phyloP scores from a whole-genome alignment of 257 asterid species.

The Scutellaria barbata region DNA sequence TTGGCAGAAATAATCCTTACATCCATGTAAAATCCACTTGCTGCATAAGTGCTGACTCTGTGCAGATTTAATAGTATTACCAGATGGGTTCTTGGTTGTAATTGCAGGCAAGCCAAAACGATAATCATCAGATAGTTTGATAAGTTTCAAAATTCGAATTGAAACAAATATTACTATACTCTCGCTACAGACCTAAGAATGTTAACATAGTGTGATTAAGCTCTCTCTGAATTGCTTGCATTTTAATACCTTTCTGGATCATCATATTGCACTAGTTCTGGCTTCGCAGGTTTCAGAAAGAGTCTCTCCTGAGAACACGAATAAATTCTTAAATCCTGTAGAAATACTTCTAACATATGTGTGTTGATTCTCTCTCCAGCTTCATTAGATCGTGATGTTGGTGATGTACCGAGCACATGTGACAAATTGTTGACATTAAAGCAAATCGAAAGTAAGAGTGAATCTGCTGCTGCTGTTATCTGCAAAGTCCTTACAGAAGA shows the following conservation, averaged over 20 bases:
- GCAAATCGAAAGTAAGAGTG: conserved; percentile 41
- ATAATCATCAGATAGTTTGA: not conserved
- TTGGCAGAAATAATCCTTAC: not conserved
- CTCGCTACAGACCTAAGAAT: not conserved
- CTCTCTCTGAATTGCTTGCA: not conserved
- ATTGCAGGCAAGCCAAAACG: not conserved
- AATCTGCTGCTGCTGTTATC: conserved; percentile 56
- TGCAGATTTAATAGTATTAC: not conserved
- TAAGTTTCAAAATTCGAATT: not conserved
- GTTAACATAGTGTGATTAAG: not conserved
- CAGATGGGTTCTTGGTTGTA: too few relatives aligned
- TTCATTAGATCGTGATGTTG: conserved; percentile 34
- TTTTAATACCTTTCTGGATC: conserved; percentile 1
- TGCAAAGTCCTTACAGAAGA: conserved; percentile 41
- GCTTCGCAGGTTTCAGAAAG: not conserved
- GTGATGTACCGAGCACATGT: conserved; percentile 14
- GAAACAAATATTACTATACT: not conserved
- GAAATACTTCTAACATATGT: not conserved
- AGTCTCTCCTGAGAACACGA: too few relatives aligned
- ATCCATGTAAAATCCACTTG: not conserved
- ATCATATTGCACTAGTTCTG: not conserved
- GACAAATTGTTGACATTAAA: conserved; percentile 33
- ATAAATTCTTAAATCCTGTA: not conserved
- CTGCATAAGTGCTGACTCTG: not conserved
- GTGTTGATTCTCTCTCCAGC: conserved; percentile 38